Base-by-base conservation (phyloP, 805 yeast genomes). In the Candida ponderosae region DNA sequence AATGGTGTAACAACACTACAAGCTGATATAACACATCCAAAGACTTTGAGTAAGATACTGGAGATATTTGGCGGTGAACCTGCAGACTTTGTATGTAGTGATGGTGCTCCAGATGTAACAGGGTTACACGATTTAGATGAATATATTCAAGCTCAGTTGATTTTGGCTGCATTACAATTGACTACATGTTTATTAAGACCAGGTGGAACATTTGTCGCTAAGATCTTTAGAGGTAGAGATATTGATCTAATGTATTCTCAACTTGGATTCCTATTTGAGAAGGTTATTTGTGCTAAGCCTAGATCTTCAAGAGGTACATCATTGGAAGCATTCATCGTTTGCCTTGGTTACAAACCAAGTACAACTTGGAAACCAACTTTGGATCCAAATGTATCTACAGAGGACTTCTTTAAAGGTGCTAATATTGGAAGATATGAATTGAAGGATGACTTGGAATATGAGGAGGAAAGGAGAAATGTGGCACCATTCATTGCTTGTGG, bases 71-170 rank as follows among this genome's bases (percentile, higher is more conserved):
- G 85, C 18, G 96, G 96, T 29, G 85, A 85, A 47, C 79, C 83
- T 39, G 97, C 97, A 0, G 98, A 93, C 59, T 82, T 90, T 56
- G 96, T 93, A 1, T 87, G 96, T 51, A 81, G 95, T 51, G 97
- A 93, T 58, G 98, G 98, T 40, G 98, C 98, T 0, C 98, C 98
- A 2, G 98, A 93, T 62, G 98, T 93, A 18, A 93, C 98, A 0
- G 98, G 98, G 1, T 62, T 93, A 36, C 98, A 93, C 56, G 98
- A 93, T 60, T 66, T 93, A 41, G 98, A 93, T 58, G 98, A 93
- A 59, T 93, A 90, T 56, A 84, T 93, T 40, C 98, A 93, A 63
- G 96, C 96, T 3, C 97, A 93, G 56, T 66, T 93, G 40, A 84
- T 93, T 36, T 66, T 89, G 48, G 81, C 96, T 29, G 98, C 98